Percentiles rank a stretch among this genome's conserved stretches.
Evolutionary conservation across 495 filamentous ascomycete species (phyloP).

Genomic region (Durotheca rogersii): DNA sequence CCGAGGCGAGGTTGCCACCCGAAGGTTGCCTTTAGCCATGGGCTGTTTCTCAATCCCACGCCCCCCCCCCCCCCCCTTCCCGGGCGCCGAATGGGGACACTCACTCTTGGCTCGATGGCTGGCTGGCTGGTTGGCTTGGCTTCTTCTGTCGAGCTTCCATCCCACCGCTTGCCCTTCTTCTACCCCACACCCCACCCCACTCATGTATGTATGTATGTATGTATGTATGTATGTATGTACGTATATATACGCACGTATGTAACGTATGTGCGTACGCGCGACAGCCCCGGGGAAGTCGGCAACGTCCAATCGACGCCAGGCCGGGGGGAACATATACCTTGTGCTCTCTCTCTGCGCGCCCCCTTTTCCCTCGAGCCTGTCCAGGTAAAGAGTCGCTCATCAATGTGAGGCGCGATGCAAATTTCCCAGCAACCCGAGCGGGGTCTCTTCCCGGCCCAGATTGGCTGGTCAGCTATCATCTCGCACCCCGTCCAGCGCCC

Average conservation of each 20-base stretch:
- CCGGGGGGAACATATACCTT: conserved; percentile 3
- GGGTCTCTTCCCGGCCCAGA: conserved; percentile 10
- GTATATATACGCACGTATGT: no score
- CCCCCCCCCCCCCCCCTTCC: no score
- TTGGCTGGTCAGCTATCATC: conserved; percentile 28
- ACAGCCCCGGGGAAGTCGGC: conserved; percentile 26
- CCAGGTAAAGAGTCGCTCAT: conserved; percentile 11
- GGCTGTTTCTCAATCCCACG: no score
- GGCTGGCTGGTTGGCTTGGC: conserved; percentile 3
- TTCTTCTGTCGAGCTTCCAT: conserved; percentile 26
- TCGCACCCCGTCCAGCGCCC: conserved; percentile 17
- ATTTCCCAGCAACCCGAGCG: conserved; percentile 19
- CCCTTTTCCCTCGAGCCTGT: background rate
- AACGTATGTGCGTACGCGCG: no score
- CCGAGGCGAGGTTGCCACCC: no score
- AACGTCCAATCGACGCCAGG: conserved; percentile 21
- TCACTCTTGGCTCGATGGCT: background rate
- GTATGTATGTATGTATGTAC: no score
- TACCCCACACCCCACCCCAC: conserved; percentile 30
- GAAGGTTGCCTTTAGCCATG: no score
- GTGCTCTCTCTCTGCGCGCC: background rate
- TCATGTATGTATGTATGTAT: background rate
- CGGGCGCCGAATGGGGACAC: no score
- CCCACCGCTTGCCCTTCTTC: conserved; percentile 29
- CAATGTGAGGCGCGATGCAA: conserved; percentile 22